These are phyloP conservation scores for Cyclotella kingstonii DNA, from an alignment of 108 stramenopile genomes.

Conservation along the genomic window DNA sequence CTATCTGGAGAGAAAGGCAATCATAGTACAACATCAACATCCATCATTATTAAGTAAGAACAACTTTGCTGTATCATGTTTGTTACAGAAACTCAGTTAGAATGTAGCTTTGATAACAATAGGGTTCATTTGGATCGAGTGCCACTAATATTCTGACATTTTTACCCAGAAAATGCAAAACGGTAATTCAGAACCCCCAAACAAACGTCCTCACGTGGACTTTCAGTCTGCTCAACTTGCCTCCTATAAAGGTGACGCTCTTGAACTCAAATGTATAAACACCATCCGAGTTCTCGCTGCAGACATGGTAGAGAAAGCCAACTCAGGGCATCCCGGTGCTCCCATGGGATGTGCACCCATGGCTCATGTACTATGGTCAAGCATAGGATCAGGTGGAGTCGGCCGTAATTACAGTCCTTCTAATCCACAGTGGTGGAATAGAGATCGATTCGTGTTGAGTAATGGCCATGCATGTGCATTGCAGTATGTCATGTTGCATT, in stretches of 20 bases:
- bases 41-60: too few relatives aligned
- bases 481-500: constrained; percentile 96
- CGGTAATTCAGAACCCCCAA: constrained; percentile 25
- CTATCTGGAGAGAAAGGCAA: too few relatives aligned
- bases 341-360: constrained; percentile 99
- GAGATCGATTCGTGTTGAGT: constrained; percentile 97
- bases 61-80: too few relatives aligned
- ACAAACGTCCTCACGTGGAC: constrained; percentile 32
- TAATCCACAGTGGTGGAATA: constrained; percentile 87
- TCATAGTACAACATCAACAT: too few relatives aligned
- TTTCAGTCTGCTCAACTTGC: constrained; percentile 31
- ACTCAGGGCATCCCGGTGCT: constrained; percentile 96
- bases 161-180: constrained; percentile 6
- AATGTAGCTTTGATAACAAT: too few relatives aligned
- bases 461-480: constrained; percentile 98
- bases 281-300: constrained; percentile 91
- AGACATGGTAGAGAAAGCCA: constrained; percentile 93
- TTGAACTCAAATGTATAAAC: constrained; percentile 89
- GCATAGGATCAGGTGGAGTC: constrained; percentile 57
- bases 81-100: too few relatives aligned
- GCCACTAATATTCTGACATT: too few relatives aligned
- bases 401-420: constrained; percentile 68
- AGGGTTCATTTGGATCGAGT: too few relatives aligned
- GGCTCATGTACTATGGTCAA: constrained; percentile 91
- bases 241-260: constrained; percentile 52